Evolutionary conservation across 305 asterid genomes (phyloP).

Genomic region (Rubia balearica): DNA sequence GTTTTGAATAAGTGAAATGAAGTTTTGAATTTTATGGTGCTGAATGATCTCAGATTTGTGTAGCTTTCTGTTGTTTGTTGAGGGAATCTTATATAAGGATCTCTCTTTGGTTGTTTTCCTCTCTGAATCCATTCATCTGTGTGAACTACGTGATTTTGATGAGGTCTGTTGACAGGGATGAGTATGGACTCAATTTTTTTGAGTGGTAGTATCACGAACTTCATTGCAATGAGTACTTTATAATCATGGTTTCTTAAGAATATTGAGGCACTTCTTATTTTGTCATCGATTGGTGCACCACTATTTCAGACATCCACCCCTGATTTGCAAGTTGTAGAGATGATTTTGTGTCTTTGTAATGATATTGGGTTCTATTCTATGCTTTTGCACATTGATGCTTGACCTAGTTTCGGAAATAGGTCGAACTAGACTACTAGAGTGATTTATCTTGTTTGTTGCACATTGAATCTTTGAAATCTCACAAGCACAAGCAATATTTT

Average conservation of each 20-base stretch:
- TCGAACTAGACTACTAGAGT: too few relatives aligned
- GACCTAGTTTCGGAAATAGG: too few relatives aligned
- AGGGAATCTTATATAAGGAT: not conserved
- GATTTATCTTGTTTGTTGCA: not conserved
- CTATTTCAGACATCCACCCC: too few relatives aligned
- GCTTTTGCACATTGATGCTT: too few relatives aligned
- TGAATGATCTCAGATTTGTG: constrained; percentile 6
- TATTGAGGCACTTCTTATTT: too few relatives aligned
- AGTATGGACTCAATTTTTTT: not conserved
- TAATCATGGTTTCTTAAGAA: not conserved
- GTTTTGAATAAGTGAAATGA: not conserved
- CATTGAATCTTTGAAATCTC: not conserved
- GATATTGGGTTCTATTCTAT: too few relatives aligned
- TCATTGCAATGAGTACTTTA: too few relatives aligned
- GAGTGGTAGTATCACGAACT: not conserved
- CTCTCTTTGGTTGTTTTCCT: not conserved
- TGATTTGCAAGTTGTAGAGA: too few relatives aligned
- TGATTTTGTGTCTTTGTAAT: too few relatives aligned
- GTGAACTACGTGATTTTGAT: not conserved
- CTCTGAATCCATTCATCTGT: not conserved
- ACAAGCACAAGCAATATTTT: not conserved
- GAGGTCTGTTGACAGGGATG: not conserved
- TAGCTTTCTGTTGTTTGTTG: not conserved
- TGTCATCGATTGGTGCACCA: too few relatives aligned
- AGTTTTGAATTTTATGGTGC: constrained; percentile 17